Percentiles rank a stretch among this genome's conserved stretches.
These are phyloP conservation scores for Cyclaneusma minus DNA, from an alignment of 2,329 filamentous ascomycete species.

Conservation along the genomic window DNA sequence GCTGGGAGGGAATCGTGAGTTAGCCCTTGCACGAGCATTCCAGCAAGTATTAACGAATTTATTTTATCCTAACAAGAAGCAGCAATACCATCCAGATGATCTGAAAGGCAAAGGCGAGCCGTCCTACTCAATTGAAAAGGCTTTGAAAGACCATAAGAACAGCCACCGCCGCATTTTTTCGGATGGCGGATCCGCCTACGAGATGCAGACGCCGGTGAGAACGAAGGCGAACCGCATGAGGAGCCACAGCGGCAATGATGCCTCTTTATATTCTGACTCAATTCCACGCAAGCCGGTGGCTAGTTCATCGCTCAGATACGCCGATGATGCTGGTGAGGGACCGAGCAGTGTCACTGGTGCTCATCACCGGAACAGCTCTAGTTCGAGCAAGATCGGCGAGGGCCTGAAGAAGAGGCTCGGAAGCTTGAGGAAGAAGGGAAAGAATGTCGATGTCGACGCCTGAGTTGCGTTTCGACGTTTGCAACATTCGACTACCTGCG, in stretches of 20 bases:
- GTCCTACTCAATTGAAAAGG: conserved; percentile 53
- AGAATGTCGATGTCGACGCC: too few relatives aligned
- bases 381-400: conserved; percentile 26
- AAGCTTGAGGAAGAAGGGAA: conserved; percentile 31
- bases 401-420: conserved; percentile 38
- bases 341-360: conserved; percentile 24
- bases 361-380: too few relatives aligned
- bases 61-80: neutral
- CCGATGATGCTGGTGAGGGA: conserved; percentile 8
- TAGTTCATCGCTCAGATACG: conserved; percentile 5
- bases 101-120: conserved; percentile 75
- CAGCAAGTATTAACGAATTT: conserved; percentile 6
- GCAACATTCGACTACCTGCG: too few relatives aligned
- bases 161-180: conserved; percentile 13
- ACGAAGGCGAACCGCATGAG: conserved; percentile 22
- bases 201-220: conserved; percentile 28
- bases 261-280: neutral
- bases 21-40: neutral
- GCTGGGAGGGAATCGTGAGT: conserved; percentile 59
- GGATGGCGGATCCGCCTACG: conserved; percentile 24
- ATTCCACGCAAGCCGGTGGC: neutral
- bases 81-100: conserved; percentile 60
- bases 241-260: conserved; percentile 27
- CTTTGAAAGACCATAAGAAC: conserved; percentile 42
- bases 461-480: too few relatives aligned